Conservation (phyloP, 176 grass and related monocot species). For the Carex littledalei region DNA sequence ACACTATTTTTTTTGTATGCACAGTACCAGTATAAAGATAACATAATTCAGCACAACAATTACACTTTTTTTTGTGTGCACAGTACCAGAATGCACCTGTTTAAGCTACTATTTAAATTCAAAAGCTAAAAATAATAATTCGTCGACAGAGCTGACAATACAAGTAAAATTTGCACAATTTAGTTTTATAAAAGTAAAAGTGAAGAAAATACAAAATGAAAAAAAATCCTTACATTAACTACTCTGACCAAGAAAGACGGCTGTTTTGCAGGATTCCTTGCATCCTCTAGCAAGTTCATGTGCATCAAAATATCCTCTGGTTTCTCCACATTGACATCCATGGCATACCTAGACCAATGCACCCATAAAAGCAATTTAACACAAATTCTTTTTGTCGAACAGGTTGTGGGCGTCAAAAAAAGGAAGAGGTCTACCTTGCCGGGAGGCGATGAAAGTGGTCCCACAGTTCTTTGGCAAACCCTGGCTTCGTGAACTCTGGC, state of each 20-base stretch:
- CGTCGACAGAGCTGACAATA: background rate
- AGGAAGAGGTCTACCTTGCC: conserved; percentile 14
- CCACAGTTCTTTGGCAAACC: conserved; percentile 24
- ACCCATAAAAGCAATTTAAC: background rate
- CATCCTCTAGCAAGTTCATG: conserved; percentile 44
- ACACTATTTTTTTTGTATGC: background rate
- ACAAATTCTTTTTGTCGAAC: background rate
- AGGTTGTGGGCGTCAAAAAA: background rate
- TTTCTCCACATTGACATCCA: conserved; percentile 43
- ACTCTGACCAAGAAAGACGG: conserved; percentile 47
- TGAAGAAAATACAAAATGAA: conserved; percentile 18
- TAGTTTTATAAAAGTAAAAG: background rate
- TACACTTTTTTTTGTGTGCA: background rate
- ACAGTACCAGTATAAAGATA: background rate
- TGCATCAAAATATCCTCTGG: conserved; percentile 52
- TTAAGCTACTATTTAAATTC: background rate
- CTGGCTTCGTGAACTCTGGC: background rate
- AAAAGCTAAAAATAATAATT: background rate
- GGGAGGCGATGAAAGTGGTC: conserved; percentile 28
- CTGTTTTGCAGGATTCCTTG: conserved; percentile 35
- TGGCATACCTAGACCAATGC: conserved; percentile 21
- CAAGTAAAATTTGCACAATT: conserved; percentile 4
- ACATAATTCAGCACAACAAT: background rate
- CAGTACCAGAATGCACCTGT: background rate
- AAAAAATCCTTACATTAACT: conserved; percentile 46